These are phyloP conservation scores for Diaporthe destruens DNA, from an alignment of 2,329 filamentous ascomycete species.

Conservation along the genomic window DNA sequence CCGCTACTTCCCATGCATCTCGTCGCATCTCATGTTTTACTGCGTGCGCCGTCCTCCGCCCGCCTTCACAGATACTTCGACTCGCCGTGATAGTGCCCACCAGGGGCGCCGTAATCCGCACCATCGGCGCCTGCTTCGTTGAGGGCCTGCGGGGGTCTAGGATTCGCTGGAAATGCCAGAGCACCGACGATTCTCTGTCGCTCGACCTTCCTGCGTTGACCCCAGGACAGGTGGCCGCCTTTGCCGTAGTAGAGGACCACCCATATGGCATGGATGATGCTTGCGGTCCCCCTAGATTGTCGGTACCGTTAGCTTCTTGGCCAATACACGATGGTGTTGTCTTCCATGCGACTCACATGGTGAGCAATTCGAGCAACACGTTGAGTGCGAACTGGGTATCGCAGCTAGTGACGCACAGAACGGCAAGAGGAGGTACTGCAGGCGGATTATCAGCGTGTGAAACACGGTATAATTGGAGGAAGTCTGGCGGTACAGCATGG, in stretches of 20 bases:
- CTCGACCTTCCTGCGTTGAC: constrained; percentile 9
- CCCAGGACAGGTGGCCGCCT: background rate
- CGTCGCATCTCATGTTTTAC: too few relatives aligned
- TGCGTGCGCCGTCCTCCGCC: constrained; percentile 7
- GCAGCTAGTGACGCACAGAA: constrained; percentile 74
- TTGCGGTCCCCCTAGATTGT: background rate
- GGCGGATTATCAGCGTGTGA: constrained; percentile 1
- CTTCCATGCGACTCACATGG: constrained; percentile 52
- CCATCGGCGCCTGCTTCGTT: constrained; percentile 7
- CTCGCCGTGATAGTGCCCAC: background rate
- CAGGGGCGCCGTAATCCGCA: background rate
- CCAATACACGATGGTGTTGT: background rate
- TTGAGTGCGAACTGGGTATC: constrained; percentile 75
- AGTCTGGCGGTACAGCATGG: background rate
- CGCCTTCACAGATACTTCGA: constrained; percentile 10
- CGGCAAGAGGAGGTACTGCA: constrained; percentile 74
- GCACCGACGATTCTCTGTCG: background rate
- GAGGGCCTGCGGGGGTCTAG: background rate
- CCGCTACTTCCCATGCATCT: background rate
- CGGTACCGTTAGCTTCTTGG: background rate
- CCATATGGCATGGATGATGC: constrained; percentile 16
- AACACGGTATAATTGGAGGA: background rate
- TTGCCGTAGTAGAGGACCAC: constrained; percentile 22
- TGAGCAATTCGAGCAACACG: constrained; percentile 73
- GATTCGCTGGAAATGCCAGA: background rate